Evolutionary conservation across 2,329 filamentous ascomycete species (phyloP).

Genomic region (Nemania sp.): DNA sequence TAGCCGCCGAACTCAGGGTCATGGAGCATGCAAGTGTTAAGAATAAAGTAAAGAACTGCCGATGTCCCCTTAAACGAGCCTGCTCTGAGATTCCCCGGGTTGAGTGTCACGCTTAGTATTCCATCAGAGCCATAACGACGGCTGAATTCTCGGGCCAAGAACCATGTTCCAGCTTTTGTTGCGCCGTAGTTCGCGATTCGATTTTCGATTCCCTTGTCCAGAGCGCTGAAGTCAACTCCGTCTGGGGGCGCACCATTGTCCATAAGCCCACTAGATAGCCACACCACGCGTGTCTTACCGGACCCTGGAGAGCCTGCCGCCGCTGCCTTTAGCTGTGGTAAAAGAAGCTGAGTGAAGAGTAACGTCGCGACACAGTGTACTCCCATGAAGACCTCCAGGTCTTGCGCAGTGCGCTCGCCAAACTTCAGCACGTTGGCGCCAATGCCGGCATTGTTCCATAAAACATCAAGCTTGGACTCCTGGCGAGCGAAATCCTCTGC

Average conservation of each 20-base stretch:
- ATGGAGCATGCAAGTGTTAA: conserved; percentile 18
- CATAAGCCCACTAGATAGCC: conserved; percentile 37
- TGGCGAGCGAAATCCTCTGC: conserved; percentile 26
- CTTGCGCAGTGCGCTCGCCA: conserved; percentile 36
- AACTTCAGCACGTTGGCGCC: conserved; percentile 25
- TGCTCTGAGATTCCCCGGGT: conserved; percentile 42
- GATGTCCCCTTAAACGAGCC: conserved; percentile 28
- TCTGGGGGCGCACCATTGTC: conserved; percentile 33
- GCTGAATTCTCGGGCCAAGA: conserved; percentile 40
- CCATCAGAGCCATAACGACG: conserved; percentile 26
- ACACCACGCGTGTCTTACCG: conserved; percentile 30
- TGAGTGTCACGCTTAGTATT: conserved; percentile 37
- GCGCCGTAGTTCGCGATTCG: conserved; percentile 37
- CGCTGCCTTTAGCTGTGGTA: conserved; percentile 41
- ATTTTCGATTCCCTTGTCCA: conserved; percentile 31
- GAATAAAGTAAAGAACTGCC: conserved; percentile 13
- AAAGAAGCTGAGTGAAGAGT: conserved; percentile 40
- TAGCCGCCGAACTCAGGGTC: conserved; percentile 27
- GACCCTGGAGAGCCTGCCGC: conserved; percentile 16
- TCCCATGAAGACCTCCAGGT: conserved; percentile 41
- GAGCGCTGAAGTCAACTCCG: conserved; percentile 36
- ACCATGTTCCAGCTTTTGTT: conserved; percentile 43
- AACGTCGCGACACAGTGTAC: conserved; percentile 42
- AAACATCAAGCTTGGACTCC: conserved; percentile 27
- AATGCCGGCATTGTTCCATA: conserved; percentile 34